Percentiles rank a stretch among this genome's conserved stretches.
Evolutionary conservation across 495 filamentous ascomycete genomes (phyloP).

Genomic region (Penicillium longicatenatum): DNA sequence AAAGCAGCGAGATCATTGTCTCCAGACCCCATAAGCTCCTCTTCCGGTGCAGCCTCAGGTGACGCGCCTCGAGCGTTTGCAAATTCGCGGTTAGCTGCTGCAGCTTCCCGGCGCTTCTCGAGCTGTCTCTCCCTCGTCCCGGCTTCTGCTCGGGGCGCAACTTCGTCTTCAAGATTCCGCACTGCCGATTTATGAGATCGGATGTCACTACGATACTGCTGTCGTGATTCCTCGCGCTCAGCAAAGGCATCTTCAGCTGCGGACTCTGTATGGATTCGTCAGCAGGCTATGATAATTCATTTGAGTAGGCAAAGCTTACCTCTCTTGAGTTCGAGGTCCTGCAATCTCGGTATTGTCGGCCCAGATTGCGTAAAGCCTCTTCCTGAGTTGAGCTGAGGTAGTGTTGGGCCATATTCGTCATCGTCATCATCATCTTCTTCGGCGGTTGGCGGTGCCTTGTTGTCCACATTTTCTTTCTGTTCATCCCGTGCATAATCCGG

Average conservation of each 20-base stretch:
- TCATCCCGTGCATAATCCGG: slow-evolving; percentile 29
- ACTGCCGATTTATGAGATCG: slow-evolving; percentile 37
- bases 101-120: slow-evolving; percentile 72
- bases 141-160: slow-evolving; percentile 79
- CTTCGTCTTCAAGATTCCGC: slow-evolving; percentile 62
- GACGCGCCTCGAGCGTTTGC: slow-evolving; percentile 46
- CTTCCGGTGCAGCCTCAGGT: slow-evolving; percentile 44
- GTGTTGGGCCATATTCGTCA: slow-evolving; percentile 72
- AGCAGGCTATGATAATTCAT: neutral
- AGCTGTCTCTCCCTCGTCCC: slow-evolving; percentile 83
- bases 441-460: slow-evolving; percentile 19
- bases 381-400: slow-evolving; percentile 47
- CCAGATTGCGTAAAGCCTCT: slow-evolving; percentile 49
- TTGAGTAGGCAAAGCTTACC: slow-evolving; percentile 40
- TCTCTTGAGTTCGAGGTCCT: slow-evolving; percentile 72
- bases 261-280: slow-evolving; percentile 40
- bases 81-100: slow-evolving; percentile 51
- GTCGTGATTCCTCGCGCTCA: slow-evolving; percentile 55
- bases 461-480: slow-evolving; percentile 9
- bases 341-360: slow-evolving; percentile 70
- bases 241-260: slow-evolving; percentile 55
- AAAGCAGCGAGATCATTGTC: slow-evolving; percentile 42
- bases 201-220: slow-evolving; percentile 60
- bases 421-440: slow-evolving; percentile 53
- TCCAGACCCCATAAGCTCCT: slow-evolving; percentile 45